phyloP scores from a whole-genome alignment of 192 early-diverging fungal genomes.

The Fimicolochytrium jonesii region DNA sequence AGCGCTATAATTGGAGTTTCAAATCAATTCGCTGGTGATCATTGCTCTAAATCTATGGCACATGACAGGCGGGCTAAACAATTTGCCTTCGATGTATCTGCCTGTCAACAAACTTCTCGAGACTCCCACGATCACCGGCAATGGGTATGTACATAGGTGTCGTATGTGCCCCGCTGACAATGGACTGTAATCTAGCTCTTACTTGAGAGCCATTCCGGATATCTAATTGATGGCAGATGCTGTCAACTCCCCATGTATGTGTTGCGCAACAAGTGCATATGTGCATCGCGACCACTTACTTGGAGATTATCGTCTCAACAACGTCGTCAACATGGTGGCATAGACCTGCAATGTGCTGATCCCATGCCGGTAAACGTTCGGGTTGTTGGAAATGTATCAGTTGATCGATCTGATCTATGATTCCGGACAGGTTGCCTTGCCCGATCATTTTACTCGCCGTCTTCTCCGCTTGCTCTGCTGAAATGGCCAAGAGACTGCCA shows the following conservation, averaged over 20 bases:
- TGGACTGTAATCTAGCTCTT: too few species aligned
- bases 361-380: conserved; percentile 33
- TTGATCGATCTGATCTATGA: conserved; percentile 88
- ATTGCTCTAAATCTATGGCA: too few species aligned
- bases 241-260: not conserved
- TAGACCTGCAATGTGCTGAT: conserved; percentile 40
- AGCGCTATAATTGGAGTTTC: too few species aligned
- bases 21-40: too few species aligned
- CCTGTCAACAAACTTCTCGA: too few species aligned
- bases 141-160: too few species aligned
- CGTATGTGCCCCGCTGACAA: too few species aligned
- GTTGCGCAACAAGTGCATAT: not conserved
- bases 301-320: conserved; percentile 20
- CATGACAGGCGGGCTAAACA: too few species aligned
- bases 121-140: too few species aligned
- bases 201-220: conserved; percentile 25
- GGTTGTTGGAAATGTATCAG: conserved; percentile 66
- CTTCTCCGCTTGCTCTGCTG: conserved; percentile 76
- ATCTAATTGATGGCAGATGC: not conserved
- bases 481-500: conserved; percentile 69
- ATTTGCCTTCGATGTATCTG: too few species aligned
- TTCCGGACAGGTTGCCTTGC: conserved; percentile 81
- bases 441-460: conserved; percentile 86
- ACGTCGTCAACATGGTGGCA: conserved; percentile 50
- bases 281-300: not conserved